Evolutionary conservation across 768 basidiomycete genomes (phyloP).

Genomic region (Nidula microcarpa): DNA sequence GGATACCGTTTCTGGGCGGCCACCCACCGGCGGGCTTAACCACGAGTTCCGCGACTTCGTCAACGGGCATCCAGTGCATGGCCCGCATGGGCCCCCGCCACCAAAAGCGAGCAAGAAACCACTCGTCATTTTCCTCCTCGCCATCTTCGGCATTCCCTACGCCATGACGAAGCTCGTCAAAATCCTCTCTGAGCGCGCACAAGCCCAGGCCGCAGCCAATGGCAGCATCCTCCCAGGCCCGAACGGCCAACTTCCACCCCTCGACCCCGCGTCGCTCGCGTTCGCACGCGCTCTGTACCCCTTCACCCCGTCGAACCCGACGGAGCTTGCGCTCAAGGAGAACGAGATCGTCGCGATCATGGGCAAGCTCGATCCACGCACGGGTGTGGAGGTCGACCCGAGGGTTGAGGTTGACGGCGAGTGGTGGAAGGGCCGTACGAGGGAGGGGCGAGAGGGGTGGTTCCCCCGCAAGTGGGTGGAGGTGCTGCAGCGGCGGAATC

Average conservation of each 20-base stretch:
- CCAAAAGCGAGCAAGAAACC: slow-evolving; percentile 85
- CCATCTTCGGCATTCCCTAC: slow-evolving; percentile 90
- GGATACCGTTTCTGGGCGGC: slow-evolving; percentile 48
- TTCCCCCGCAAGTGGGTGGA: slow-evolving; percentile 91
- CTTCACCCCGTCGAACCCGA: slow-evolving; percentile 69
- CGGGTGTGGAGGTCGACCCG: slow-evolving; percentile 66
- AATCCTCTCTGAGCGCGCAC: slow-evolving; percentile 64
- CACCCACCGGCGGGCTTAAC: slow-evolving; percentile 34
- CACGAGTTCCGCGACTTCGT: slow-evolving; percentile 78
- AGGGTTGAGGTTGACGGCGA: slow-evolving; percentile 62
- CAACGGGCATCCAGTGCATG: slow-evolving; percentile 57
- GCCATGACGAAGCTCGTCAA: slow-evolving; percentile 89
- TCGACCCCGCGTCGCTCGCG: slow-evolving; percentile 76
- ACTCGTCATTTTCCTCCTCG: slow-evolving; percentile 87
- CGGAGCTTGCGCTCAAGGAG: slow-evolving; percentile 78
- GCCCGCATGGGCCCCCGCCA: slow-evolving; percentile 32
- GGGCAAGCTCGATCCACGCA: slow-evolving; percentile 70
- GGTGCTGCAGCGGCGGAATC: slow-evolving; percentile 47
- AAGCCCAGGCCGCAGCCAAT: slow-evolving; percentile 38
- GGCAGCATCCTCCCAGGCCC: slow-evolving; percentile 30
- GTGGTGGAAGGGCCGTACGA: slow-evolving; percentile 94
- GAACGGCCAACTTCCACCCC: slow-evolving; percentile 42
- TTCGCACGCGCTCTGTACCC: slow-evolving; percentile 83
- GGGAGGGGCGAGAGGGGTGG: slow-evolving; percentile 92
- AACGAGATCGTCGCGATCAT: slow-evolving; percentile 94